A percentile compares a stretch with the other conserved stretches of the same genome.
phyloP scores from a whole-genome alignment of 78 protist genomes.

The Neovahlkampfia damariscottae region DNA sequence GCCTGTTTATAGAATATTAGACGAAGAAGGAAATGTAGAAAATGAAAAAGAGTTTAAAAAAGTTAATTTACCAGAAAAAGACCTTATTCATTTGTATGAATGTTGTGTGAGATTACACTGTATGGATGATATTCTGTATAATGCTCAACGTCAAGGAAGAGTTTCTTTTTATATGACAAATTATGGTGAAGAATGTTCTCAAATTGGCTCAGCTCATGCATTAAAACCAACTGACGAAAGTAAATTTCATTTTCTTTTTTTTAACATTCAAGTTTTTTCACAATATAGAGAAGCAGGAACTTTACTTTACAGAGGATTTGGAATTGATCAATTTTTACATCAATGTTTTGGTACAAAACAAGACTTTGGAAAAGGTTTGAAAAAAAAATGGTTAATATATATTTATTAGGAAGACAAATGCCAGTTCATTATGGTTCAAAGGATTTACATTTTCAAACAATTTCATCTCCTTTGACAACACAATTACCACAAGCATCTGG shows the following conservation, averaged over 20 bases:
- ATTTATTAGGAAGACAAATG: conserved; percentile 98
- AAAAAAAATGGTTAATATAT: too few relatives aligned
- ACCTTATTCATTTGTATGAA: too few relatives aligned
- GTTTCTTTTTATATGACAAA: conserved; percentile 88
- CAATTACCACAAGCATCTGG: conserved; percentile 88
- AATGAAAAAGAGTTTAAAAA: too few relatives aligned
- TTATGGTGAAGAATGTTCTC: conserved; percentile 81
- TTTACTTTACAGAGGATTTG: conserved; percentile 77
- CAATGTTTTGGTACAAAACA: conserved; percentile 64
- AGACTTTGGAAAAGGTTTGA: conserved; percentile 74
- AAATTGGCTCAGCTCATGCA: conserved; percentile 68
- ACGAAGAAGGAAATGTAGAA: too few relatives aligned
- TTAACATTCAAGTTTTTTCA: conserved; percentile 55
- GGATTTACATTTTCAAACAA: conserved; percentile 71
- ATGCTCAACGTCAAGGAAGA: conserved; percentile 80
- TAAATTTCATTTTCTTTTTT: too few relatives aligned
- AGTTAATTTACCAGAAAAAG: too few relatives aligned
- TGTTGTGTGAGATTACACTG: conserved; percentile 44
- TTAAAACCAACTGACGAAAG: conserved; percentile 47
- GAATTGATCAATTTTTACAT: conserved; percentile 50
- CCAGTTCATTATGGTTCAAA: conserved; percentile 90
- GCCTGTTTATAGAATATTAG: too few relatives aligned
- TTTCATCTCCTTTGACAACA: conserved; percentile 82
- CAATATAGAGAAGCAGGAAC: conserved; percentile 87
- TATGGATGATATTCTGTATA: conserved; percentile 71